Conservation (phyloP, 495 filamentous ascomycete genomes). For the Bathelium albidoporum region DNA sequence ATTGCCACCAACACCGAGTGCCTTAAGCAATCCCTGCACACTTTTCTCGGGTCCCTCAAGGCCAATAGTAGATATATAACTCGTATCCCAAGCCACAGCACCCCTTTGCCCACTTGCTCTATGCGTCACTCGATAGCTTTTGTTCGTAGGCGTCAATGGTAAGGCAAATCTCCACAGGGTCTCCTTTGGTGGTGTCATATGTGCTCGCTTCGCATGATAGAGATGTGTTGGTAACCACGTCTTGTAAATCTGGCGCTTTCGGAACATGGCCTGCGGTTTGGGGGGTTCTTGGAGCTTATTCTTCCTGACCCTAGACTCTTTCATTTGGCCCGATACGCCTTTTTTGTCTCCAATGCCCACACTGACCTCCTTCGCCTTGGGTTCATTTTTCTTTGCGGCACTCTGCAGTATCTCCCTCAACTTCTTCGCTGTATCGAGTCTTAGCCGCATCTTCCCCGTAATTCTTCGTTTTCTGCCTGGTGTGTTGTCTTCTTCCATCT, state of each 20-base stretch:
- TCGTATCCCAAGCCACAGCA: constrained; percentile 83
- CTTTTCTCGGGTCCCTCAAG: constrained; percentile 57
- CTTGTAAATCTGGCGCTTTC: constrained; percentile 79
- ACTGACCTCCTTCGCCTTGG: constrained; percentile 27
- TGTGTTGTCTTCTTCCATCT: constrained; percentile 84
- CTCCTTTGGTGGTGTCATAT: constrained; percentile 66
- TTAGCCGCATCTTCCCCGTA: constrained; percentile 57
- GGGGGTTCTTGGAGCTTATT: constrained; percentile 58
- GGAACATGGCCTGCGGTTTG: constrained; percentile 57
- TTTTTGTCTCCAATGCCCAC: not conserved
- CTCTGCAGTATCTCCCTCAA: constrained; percentile 49
- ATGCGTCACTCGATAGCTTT: constrained; percentile 80
- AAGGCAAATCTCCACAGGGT: constrained; percentile 85
- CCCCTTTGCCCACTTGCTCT: constrained; percentile 60
- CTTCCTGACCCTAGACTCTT: constrained; percentile 40
- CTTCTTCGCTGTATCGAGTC: constrained; percentile 72
- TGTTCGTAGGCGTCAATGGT: constrained; percentile 73
- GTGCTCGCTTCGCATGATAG: constrained; percentile 85
- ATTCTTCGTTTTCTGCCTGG: constrained; percentile 65
- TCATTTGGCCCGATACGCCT: not conserved
- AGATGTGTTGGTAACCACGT: constrained; percentile 92
- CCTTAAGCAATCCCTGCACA: constrained; percentile 53
- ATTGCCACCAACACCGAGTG: constrained; percentile 49
- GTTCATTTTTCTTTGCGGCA: constrained; percentile 43
- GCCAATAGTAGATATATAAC: constrained; percentile 81